Evolutionary conservation across 164 flowering plant genomes (phyloP), one percentile per base, ranked within the genome.

Genomic region (Umbellularia californica): DNA sequence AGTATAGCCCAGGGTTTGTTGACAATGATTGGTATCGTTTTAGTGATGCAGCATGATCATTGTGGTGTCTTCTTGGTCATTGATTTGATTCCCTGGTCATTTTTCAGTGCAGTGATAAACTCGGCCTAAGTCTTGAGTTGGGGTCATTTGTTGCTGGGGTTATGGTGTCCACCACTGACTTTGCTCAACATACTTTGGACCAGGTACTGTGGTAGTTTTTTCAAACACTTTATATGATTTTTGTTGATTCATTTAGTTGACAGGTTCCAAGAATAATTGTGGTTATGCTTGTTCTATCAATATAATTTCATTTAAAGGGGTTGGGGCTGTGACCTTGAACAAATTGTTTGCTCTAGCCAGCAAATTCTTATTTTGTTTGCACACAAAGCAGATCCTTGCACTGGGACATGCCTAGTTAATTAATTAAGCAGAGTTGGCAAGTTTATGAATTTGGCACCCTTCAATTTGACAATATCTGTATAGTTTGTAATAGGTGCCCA

Each of bases 81-180:
- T 23, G 28, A 33, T 72, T 79, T 79, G 75, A 80, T 52, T 58
- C 60, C 60, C 68, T 72, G 72, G 63, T 70, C 27, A 58, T 79
- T 60, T 83, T 89, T 73, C 98, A 95, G 99, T 90, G 93, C 86
- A 95, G 99, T 80, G 98, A 95, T 80, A 95, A 95, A 84, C 84
- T 95, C 27, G 98, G 98, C 50, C 90, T 95, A 47, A 95, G 99
- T 85, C 96, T 95, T 72, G 99, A 95, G 84, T 78, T 95, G 85
- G 99, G 99, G 72, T 95, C 99, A 70, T 95, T 95, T 85, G 89
- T 87, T 52, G 99, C 99, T 80, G 99, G 99, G 47, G 93, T 95
- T 60, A 93, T 95, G 99, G 88, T 95, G 81, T 92, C 99, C 33
- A 95, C 96, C 41, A 90, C 99, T 65, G 99, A 93, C 72, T 88